These are phyloP conservation scores for Lathyrus oleraceus DNA, from an alignment of 306 rosid genomes.

Conservation along the genomic window DNA sequence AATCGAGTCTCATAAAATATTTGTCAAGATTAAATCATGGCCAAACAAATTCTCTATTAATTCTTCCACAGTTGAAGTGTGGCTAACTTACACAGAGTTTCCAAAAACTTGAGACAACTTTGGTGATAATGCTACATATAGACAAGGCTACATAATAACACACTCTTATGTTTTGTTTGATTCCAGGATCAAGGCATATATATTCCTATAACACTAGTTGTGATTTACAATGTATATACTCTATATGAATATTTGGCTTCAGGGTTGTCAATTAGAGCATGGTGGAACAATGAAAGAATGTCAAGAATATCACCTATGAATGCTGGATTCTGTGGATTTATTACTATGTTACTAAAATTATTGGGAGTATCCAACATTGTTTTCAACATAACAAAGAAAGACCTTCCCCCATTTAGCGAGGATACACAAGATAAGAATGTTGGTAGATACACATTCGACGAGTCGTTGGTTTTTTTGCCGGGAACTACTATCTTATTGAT, in stretches of 20 bases:
- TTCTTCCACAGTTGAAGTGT: too few relatives aligned
- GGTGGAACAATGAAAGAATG: constrained; percentile 85
- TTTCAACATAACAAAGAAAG: too few relatives aligned
- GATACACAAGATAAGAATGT: constrained; percentile 36
- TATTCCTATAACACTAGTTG: constrained; percentile 37
- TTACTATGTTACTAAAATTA: too few relatives aligned
- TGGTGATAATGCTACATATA: too few relatives aligned
- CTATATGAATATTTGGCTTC: constrained; percentile 40
- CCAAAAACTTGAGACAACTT: too few relatives aligned
- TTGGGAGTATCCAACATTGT: too few relatives aligned
- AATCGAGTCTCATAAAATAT: too few relatives aligned
- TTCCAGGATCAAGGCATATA: constrained; percentile 41
- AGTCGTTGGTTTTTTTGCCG: constrained; percentile 55
- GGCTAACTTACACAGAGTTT: too few relatives aligned
- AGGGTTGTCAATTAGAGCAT: constrained; percentile 49
- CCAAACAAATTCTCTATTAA: too few relatives aligned
- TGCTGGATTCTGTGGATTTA: constrained; percentile 56
- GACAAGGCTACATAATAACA: not conserved
- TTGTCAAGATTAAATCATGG: too few relatives aligned
- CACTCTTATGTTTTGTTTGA: not conserved
- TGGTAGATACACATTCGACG: constrained; percentile 51
- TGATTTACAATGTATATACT: constrained; percentile 26
- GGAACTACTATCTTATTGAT: constrained; percentile 60
- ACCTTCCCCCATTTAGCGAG: too few relatives aligned
- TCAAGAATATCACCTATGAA: constrained; percentile 42